A percentile compares a stretch with the other conserved stretches of the same genome.
Evolutionary conservation across 768 basidiomycete species (phyloP).

Genomic region (Kwoniella heveanensis): DNA sequence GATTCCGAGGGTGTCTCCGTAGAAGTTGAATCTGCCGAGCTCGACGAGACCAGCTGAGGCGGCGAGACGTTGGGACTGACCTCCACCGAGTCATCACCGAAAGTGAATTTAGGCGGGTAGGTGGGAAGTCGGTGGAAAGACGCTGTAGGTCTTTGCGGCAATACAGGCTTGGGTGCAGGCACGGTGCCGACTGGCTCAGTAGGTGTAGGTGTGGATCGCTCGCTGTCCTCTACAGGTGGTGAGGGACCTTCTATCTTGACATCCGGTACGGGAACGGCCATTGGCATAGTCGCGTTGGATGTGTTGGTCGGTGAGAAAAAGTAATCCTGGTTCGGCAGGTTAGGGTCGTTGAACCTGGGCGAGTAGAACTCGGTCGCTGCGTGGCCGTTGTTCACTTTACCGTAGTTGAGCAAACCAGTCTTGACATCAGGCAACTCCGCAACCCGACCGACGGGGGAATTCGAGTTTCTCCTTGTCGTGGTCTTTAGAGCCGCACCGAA

Average conservation of each 20-base stretch:
- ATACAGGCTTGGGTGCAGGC: slow-evolving; percentile 5
- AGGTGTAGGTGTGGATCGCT: slow-evolving; percentile 10
- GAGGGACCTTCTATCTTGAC: slow-evolving; percentile 37
- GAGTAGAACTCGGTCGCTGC: slow-evolving; percentile 51
- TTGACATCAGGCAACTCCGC: slow-evolving; percentile 43
- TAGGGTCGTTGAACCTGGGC: slow-evolving; percentile 27
- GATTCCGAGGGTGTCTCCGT: slow-evolving; percentile 33
- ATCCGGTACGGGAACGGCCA: slow-evolving; percentile 21
- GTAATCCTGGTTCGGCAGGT: slow-evolving; percentile 25
- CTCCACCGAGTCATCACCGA: slow-evolving; percentile 18
- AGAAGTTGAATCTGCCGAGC: slow-evolving; percentile 17
- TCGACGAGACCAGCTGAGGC: slow-evolving; percentile 18
- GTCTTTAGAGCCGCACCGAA: slow-evolving; percentile 56
- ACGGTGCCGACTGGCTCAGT: background rate
- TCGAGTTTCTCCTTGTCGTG: slow-evolving; percentile 27
- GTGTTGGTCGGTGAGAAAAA: slow-evolving; percentile 29
- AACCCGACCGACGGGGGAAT: slow-evolving; percentile 27
- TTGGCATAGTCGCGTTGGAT: slow-evolving; percentile 5
- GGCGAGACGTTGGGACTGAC: slow-evolving; percentile 18
- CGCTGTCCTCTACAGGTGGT: slow-evolving; percentile 20
- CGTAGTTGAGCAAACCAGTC: slow-evolving; percentile 40
- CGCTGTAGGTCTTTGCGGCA: slow-evolving; percentile 3
- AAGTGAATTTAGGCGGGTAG: slow-evolving; percentile 15
- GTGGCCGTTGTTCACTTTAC: slow-evolving; percentile 25
- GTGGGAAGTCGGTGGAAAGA: slow-evolving; percentile 7